A percentile compares a stretch with the other conserved stretches of the same genome.
Conservation (phyloP, 768 basidiomycete species). For the Leccinellum luteum region DNA sequence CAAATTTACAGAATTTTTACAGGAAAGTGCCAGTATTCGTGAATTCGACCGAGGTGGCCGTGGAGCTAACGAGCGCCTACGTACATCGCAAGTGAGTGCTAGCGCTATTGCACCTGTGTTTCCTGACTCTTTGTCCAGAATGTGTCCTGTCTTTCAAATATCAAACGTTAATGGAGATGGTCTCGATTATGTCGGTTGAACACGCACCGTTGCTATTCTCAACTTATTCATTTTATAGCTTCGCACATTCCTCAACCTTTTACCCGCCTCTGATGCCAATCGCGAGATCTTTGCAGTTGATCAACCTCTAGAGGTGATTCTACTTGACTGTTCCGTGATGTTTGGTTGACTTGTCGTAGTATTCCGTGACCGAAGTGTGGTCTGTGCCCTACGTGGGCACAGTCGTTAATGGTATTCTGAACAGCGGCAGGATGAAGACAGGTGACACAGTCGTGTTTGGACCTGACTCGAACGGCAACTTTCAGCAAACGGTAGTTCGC, state of each 20-base stretch:
- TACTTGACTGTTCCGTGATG: not conserved
- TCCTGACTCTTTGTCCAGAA: constrained; percentile 38
- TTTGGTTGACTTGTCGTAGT: constrained; percentile 43
- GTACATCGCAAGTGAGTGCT: constrained; percentile 62
- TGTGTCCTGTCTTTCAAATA: constrained; percentile 89
- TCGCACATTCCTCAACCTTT: constrained; percentile 85
- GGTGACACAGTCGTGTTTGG: constrained; percentile 85
- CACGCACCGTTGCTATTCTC: not conserved
- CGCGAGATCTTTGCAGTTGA: constrained; percentile 76
- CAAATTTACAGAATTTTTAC: not conserved
- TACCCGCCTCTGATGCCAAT: constrained; percentile 86
- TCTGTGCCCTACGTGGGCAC: constrained; percentile 85
- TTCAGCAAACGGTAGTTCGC: constrained; percentile 74
- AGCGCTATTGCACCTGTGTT: not conserved
- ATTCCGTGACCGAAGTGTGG: constrained; percentile 84
- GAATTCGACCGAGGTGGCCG: constrained; percentile 74
- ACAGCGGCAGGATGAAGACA: constrained; percentile 68
- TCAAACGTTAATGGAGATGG: constrained; percentile 97
- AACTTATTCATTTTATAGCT: constrained; percentile 44
- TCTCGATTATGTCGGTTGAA: constrained; percentile 61
- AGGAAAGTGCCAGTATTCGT: constrained; percentile 86
- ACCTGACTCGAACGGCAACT: constrained; percentile 91
- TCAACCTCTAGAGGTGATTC: constrained; percentile 70
- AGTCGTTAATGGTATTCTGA: constrained; percentile 81
- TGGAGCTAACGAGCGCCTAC: constrained; percentile 74